A percentile compares a stretch with the other conserved stretches of the same genome.
Conservation (phyloP, 441 rosid species). For the Euphorbia neoarborescens region DNA sequence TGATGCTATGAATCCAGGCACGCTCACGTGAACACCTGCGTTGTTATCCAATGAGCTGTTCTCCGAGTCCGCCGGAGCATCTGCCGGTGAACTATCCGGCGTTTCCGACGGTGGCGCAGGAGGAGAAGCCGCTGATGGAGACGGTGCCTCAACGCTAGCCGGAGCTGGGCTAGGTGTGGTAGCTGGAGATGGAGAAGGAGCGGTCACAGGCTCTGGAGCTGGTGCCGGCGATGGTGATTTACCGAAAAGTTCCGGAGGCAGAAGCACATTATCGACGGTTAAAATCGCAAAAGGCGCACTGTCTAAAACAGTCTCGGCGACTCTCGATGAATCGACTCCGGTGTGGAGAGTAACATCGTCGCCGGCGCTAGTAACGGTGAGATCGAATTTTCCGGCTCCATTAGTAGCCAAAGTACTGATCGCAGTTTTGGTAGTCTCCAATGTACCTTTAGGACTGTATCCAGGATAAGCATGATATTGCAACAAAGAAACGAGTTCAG, state of each 20-base stretch:
- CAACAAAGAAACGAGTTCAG: conserved; percentile 61
- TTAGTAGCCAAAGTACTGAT: conserved; percentile 62
- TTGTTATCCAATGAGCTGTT: conserved; percentile 36
- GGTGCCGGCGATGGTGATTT: conserved; percentile 62
- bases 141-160: conserved; percentile 39
- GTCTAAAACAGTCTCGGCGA: conserved; percentile 66
- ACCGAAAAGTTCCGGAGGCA: conserved; percentile 62
- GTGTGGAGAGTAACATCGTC: conserved; percentile 68
- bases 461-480: conserved; percentile 58
- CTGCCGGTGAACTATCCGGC: conserved; percentile 56
- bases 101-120: conserved; percentile 68
- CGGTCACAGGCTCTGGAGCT: conserved; percentile 43
- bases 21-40: conserved; percentile 34
- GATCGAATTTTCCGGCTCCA: conserved; percentile 61
- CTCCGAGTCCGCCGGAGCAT: conserved; percentile 37
- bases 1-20: conserved; percentile 31
- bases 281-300: conserved; percentile 60
- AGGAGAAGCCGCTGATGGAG: conserved; percentile 64
- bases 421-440: conserved; percentile 51
- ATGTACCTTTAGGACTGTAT: conserved; percentile 58
- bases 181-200: conserved; percentile 44
- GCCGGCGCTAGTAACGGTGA: conserved; percentile 52
- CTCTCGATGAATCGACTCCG: conserved; percentile 57
- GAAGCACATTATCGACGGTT: conserved; percentile 61
- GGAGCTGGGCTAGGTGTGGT: conserved; percentile 40